Evolutionary conservation across 257 asterid genomes (phyloP).

Genomic region (Plantago major): DNA sequence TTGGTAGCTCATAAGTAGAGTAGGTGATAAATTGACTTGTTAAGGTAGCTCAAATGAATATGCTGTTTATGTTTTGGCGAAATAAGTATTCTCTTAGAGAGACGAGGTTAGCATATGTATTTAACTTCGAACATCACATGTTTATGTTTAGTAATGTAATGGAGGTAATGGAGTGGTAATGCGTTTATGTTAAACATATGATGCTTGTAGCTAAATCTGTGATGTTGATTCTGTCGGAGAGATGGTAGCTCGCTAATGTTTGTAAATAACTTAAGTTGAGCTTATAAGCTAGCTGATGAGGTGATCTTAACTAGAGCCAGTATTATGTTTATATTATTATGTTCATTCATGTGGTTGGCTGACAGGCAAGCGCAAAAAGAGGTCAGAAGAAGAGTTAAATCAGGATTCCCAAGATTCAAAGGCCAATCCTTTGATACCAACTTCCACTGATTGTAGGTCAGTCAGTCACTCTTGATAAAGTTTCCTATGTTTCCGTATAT

Average conservation of each 20-base stretch:
- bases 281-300: neutral
- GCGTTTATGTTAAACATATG: no score
- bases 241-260: no score
- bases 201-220: no score
- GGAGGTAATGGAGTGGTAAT: no score
- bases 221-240: no score
- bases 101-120: no score
- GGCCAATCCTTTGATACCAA: constrained; percentile 66
- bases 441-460: constrained; percentile 75
- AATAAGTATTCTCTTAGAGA: no score
- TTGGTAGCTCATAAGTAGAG: neutral
- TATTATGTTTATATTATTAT: neutral
- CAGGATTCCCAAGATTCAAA: constrained; percentile 31
- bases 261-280: no score
- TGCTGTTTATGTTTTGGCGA: no score
- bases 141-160: no score
- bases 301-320: neutral
- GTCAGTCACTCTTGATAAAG: constrained; percentile 12
- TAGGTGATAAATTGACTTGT: neutral
- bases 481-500: no score
- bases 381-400: constrained; percentile 36
- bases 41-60: neutral
- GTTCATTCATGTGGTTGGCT: constrained; percentile 6
- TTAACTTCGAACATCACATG: no score
- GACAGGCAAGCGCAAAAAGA: constrained; percentile 76